Evolutionary conservation across 176 grass and related monocot genomes (phyloP), one percentile per base, ranked within the genome.

Genomic region (Puya raimondii): DNA sequence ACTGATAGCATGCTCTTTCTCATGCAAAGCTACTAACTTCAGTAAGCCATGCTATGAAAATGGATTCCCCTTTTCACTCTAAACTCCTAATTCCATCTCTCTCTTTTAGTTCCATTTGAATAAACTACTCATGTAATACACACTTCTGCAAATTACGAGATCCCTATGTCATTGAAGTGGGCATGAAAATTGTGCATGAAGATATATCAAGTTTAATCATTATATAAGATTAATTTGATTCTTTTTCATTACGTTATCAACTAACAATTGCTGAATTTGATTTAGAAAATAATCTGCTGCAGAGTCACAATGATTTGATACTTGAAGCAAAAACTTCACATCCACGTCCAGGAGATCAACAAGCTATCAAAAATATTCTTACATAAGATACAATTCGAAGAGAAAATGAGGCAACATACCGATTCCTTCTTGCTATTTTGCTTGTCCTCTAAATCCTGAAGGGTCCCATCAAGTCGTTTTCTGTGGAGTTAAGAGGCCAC

Each of bases 391-490:
- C 56, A 61, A 61, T 61, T 61, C 56, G 1, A 61, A 61, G 1
- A 61, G 50, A 64, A 74, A 27, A n/a, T 2, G 47, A 14, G 48
- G 47, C 2, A 69, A 48, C 85, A 72, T 76, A 99, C 94, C 23
- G 82, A 93, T 80, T 99, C 94, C 76, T 90, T 93, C 82, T 99
- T 93, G 89, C 82, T 90, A 53, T 82, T 99, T 67, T 99, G 94
- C 72, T 99, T 99, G 29, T 91, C 90, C 80, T 99, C 94, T 23
- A 93, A 82, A 66, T 99, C 94, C 57, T 90, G 86, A 3, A 99
- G 80, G 1, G 69, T 82, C 18, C 87, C 69, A 22, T 99, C 87
- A 78, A 99, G 88, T 27, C 94, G 72, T 78, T 93, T 88, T 72
- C 94, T 99, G 85, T 64, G 63, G 53, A 79, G 29, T 50, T 59